A percentile compares a stretch with the other conserved stretches of the same genome.
These are phyloP conservation scores for Exophiala phaeomuriformis DNA, from an alignment of 2,329 filamentous ascomycete genomes.

Conservation along the genomic window DNA sequence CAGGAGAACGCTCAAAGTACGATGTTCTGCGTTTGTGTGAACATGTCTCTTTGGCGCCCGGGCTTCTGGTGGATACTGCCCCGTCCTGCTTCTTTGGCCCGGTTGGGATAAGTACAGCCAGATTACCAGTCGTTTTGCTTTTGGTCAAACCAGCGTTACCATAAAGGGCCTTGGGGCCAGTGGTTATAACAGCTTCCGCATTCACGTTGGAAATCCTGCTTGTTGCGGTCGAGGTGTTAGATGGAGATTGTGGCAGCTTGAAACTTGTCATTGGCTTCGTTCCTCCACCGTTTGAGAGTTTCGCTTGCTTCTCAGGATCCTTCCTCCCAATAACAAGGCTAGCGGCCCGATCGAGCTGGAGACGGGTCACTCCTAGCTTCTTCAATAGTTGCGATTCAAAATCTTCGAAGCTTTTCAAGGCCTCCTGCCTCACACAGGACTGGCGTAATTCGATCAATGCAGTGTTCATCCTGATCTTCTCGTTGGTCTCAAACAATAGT, in stretches of 20 bases:
- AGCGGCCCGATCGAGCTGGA: conserved; percentile 6
- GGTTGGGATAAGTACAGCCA: conserved; percentile 15
- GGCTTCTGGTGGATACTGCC: not conserved
- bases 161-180: conserved; percentile 5
- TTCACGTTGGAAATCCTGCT: conserved; percentile 19
- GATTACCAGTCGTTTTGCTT: conserved; percentile 24
- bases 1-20: conserved; percentile 14
- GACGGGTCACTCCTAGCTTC: conserved; percentile 5
- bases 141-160: conserved; percentile 16
- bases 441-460: conserved; percentile 16
- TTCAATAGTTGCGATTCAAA: conserved; percentile 17
- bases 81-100: conserved; percentile 7
- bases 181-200: conserved; percentile 14
- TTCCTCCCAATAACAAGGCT: not conserved
- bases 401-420: conserved; percentile 18
- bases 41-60: not conserved
- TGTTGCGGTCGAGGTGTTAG: conserved; percentile 7
- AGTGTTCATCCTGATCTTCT: conserved; percentile 9
- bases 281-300: not conserved
- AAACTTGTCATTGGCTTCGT: conserved; percentile 3
- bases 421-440: conserved; percentile 18
- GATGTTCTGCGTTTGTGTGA: conserved; percentile 8
- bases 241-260: conserved; percentile 6
- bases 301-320: not conserved
- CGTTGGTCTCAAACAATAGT: conserved; percentile 9